These are phyloP conservation scores for Auricularia sp. DNA, from an alignment of 768 basidiomycete species.

Conservation along the genomic window DNA sequence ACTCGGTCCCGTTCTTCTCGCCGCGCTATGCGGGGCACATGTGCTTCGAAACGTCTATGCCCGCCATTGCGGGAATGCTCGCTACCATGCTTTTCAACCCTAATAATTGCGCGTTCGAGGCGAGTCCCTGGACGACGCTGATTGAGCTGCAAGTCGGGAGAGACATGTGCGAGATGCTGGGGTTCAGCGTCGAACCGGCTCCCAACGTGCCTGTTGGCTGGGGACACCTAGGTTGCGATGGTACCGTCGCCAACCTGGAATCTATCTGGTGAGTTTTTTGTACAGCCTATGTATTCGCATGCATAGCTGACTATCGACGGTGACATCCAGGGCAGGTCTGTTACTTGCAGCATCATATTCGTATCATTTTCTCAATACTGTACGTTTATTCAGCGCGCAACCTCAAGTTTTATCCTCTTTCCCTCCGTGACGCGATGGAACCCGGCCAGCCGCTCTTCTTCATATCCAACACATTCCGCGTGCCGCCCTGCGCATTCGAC, in stretches of 20 bases:
- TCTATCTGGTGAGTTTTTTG: slow-evolving; percentile 30
- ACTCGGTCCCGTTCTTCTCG: slow-evolving; percentile 30
- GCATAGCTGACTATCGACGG: too few relatives aligned
- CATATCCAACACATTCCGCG: slow-evolving; percentile 23
- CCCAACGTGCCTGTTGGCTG: slow-evolving; percentile 19
- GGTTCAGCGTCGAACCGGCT: slow-evolving; percentile 19
- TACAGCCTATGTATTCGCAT: too few relatives aligned
- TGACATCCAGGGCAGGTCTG: not conserved
- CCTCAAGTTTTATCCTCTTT: slow-evolving; percentile 37
- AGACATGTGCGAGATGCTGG: slow-evolving; percentile 33
- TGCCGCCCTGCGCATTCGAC: slow-evolving; percentile 19
- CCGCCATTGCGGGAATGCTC: slow-evolving; percentile 17
- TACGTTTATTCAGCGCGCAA: slow-evolving; percentile 28
- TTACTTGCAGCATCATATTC: not conserved
- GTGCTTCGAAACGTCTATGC: slow-evolving; percentile 26
- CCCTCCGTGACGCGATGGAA: slow-evolving; percentile 25
- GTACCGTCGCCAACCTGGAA: slow-evolving; percentile 38
- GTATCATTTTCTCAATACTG: not conserved
- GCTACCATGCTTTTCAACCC: slow-evolving; percentile 25
- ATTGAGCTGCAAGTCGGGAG: slow-evolving; percentile 31
- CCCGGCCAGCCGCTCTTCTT: slow-evolving; percentile 20
- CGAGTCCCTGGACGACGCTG: slow-evolving; percentile 29
- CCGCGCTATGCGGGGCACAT: slow-evolving; percentile 35
- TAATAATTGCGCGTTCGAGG: slow-evolving; percentile 35
- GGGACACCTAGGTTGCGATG: slow-evolving; percentile 37